These are phyloP conservation scores for Cyberlindnera euphorbiiphila DNA, from an alignment of 805 yeast species.

Conservation along the genomic window DNA sequence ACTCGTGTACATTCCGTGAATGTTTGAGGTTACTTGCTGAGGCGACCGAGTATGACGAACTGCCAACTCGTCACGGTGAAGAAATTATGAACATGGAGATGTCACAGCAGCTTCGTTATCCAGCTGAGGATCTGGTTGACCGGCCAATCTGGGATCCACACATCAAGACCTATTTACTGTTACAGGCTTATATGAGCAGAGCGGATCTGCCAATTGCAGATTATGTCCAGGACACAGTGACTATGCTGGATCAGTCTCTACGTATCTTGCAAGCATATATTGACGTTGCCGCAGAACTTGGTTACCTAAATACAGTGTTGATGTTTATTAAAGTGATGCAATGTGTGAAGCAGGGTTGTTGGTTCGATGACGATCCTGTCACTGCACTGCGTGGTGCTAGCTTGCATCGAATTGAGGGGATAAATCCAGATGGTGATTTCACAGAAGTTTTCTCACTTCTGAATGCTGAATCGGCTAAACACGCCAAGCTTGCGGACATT, in stretches of 20 bases:
- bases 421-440: slow-evolving; percentile 20
- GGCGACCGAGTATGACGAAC: slow-evolving; percentile 87
- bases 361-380: slow-evolving; percentile 79
- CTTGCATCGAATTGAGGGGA: slow-evolving; percentile 20
- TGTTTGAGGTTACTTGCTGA: slow-evolving; percentile 87
- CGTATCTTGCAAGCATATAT: slow-evolving; percentile 92
- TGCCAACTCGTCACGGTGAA: slow-evolving; percentile 59
- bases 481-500: slow-evolving; percentile 12
- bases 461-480: background rate
- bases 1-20: slow-evolving; percentile 48
- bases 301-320: slow-evolving; percentile 59
- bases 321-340: slow-evolving; percentile 70
- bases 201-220: slow-evolving; percentile 91
- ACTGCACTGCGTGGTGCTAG: slow-evolving; percentile 29
- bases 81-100: slow-evolving; percentile 85
- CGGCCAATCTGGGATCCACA: slow-evolving; percentile 73
- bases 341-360: slow-evolving; percentile 81
- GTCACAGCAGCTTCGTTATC: slow-evolving; percentile 51
- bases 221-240: slow-evolving; percentile 87
- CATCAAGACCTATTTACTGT: slow-evolving; percentile 71
- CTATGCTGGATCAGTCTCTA: slow-evolving; percentile 89
- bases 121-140: slow-evolving; percentile 75
- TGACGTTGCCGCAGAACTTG: slow-evolving; percentile 84
- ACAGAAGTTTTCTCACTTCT: slow-evolving; percentile 9
- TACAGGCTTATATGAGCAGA: slow-evolving; percentile 88